phyloP scores from a whole-genome alignment of 176 grass and related monocot species.

The Eleusine coracana region DNA sequence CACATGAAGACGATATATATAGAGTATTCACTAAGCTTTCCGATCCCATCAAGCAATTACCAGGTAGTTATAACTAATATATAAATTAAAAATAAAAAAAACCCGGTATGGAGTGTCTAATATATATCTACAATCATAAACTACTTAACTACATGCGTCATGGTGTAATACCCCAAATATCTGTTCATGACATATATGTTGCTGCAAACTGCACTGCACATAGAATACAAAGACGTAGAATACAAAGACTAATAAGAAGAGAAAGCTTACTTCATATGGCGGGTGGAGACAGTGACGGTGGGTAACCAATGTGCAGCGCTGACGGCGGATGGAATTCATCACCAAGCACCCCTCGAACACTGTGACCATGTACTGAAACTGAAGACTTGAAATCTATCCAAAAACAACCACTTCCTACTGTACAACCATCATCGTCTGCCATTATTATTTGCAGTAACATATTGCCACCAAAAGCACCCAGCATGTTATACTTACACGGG shows the following conservation, averaged over 20 bases:
- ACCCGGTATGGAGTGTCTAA: too few species aligned
- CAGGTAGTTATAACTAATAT: too few species aligned
- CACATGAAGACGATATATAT: too few species aligned
- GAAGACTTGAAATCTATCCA: constrained; percentile 31
- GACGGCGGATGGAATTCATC: not conserved
- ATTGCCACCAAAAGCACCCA: constrained; percentile 15
- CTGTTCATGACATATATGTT: too few species aligned
- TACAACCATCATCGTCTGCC: not conserved
- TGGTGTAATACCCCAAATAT: too few species aligned
- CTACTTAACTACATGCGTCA: too few species aligned
- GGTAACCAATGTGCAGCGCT: constrained; percentile 21
- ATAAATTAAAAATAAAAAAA: too few species aligned
- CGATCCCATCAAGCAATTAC: too few species aligned
- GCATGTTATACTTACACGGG: not conserved
- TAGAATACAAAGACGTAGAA: not conserved
- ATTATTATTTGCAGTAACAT: constrained; percentile 11
- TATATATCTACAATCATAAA: too few species aligned
- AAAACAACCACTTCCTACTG: not conserved
- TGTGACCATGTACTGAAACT: not conserved
- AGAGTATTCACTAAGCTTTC: too few species aligned
- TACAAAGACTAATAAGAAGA: not conserved
- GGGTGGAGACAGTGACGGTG: constrained; percentile 20
- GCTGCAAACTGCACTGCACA: not conserved
- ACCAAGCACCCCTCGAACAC: not conserved
- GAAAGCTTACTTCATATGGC: constrained; percentile 37